Percentiles rank a stretch among this genome's conserved stretches.
Conservation (phyloP, 164 flowering plant species). For the Annona squamosa region DNA sequence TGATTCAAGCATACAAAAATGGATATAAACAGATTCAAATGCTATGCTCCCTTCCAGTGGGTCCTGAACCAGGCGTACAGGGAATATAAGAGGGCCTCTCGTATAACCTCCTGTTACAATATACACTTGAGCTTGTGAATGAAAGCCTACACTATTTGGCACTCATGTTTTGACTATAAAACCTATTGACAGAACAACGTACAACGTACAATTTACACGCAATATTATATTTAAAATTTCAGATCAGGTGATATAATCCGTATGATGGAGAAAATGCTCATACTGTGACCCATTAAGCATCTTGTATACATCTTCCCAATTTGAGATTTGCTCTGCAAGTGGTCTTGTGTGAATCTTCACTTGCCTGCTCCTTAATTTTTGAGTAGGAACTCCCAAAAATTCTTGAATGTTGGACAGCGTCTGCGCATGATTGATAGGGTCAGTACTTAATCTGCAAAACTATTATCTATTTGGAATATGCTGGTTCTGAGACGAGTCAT, state of each 20-base stretch:
- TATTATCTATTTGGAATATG: not conserved
- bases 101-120: no score
- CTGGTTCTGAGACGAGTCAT: not conserved
- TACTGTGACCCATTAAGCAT: conserved; percentile 56
- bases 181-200: no score
- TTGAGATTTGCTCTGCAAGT: conserved; percentile 40
- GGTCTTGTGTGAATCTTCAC: conserved; percentile 73
- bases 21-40: no score
- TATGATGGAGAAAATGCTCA: conserved; percentile 35
- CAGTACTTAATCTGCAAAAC: not conserved
- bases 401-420: conserved; percentile 42
- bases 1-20: no score
- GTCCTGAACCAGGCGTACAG: no score
- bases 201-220: no score
- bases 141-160: no score
- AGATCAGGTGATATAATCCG: conserved; percentile 7
- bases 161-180: no score
- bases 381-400: conserved; percentile 51
- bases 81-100: no score
- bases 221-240: not conserved
- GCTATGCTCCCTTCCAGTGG: no score
- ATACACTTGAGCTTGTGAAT: no score
- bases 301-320: conserved; percentile 65
- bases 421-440: conserved; percentile 32
- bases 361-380: conserved; percentile 57